Base-by-base conservation (phyloP, 176 grass and related monocot genomes). In the Aechmea fasciata region DNA sequence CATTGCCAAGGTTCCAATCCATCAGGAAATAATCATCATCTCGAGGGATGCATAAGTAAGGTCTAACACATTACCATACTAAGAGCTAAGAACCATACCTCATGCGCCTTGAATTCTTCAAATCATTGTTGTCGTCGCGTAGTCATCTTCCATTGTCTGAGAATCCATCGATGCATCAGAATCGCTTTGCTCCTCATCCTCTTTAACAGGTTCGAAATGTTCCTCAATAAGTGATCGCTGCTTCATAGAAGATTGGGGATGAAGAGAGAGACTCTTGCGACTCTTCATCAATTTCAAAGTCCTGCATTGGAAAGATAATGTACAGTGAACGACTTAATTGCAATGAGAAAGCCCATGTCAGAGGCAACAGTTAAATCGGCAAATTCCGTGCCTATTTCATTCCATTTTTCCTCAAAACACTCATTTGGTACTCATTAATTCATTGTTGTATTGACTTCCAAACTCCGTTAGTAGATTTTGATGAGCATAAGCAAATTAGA, bases 181-280 rank as follows among this genome's bases (percentile, higher is more conserved):
- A 14, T 53, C 66, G 71, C 20, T 72, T 18, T 63, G 50, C 19
- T 90, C 74, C 14, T 86, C 79, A 69, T 91, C 88, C 20, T 96
- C 89, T n/a, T 78, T 72, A 51, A 91, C 81, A 71, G 75, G 85
- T 10, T 92, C 82, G 74, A 97, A 87, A 52, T 97, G 86, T 69
- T 97, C 86, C 51, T 90, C 81, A 25, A 88, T 73, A 69, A 86
- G 67, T 48, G 15, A 79, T 19, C 84, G 79, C 63, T 89, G 79
- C 78, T 78, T 87, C 20, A 8, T 80, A 50, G 81, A 65, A 15
- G 54, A 59, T 76, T 76, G 74, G 81, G 93, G 93, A 85, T 92
- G 86, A 71, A 92, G 81, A 71, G 86, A 75, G 13, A 63, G 67
- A 71, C 66, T 92, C 89, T 47, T 1, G 75, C 59, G 93, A 92